A percentile compares a stretch with the other conserved stretches of the same genome.
These are phyloP conservation scores for Saccharomycopsis javanensis DNA, from an alignment of 805 yeast species.

Conservation along the genomic window DNA sequence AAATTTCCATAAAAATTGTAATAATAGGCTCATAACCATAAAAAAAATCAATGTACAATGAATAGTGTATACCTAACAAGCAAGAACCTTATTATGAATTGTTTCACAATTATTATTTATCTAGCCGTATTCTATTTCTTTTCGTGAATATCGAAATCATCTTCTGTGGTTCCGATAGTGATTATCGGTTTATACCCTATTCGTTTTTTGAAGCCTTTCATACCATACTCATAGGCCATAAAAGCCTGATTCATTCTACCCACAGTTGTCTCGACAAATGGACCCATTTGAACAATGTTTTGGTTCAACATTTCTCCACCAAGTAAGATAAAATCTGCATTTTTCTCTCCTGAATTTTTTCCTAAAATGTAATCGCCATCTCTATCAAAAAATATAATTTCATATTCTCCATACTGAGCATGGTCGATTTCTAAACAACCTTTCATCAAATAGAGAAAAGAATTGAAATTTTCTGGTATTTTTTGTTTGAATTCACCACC, in stretches of 20 bases:
- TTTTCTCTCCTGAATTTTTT: slow-evolving; percentile 33
- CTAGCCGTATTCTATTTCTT: not conserved
- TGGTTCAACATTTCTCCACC: slow-evolving; percentile 72
- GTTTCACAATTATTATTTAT: not conserved
- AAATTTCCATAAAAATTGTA: too few relatives aligned
- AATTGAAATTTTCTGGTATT: slow-evolving; percentile 52
- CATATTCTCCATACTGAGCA: slow-evolving; percentile 33
- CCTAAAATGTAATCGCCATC: slow-evolving; percentile 61
- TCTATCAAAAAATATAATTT: slow-evolving; percentile 53
- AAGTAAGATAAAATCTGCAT: slow-evolving; percentile 55
- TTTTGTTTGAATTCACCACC: slow-evolving; percentile 56
- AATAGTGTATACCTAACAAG: too few relatives aligned
- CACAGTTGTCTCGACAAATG: slow-evolving; percentile 70
- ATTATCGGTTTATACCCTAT: slow-evolving; percentile 20
- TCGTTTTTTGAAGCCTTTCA: slow-evolving; percentile 62
- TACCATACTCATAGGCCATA: slow-evolving; percentile 56
- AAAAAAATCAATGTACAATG: too few relatives aligned
- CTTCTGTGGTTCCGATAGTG: slow-evolving; percentile 10
- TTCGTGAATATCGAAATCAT: not conserved
- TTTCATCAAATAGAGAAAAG: slow-evolving; percentile 55
- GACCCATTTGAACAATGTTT: slow-evolving; percentile 81
- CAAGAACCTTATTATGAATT: not conserved
- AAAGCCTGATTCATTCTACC: slow-evolving; percentile 63
- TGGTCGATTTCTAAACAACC: slow-evolving; percentile 48
- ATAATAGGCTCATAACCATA: too few relatives aligned